Percentiles rank a stretch among this genome's conserved stretches.
Conservation (phyloP, 495 filamentous ascomycete species). For the Lasiosphaeriaceae sp. region DNA sequence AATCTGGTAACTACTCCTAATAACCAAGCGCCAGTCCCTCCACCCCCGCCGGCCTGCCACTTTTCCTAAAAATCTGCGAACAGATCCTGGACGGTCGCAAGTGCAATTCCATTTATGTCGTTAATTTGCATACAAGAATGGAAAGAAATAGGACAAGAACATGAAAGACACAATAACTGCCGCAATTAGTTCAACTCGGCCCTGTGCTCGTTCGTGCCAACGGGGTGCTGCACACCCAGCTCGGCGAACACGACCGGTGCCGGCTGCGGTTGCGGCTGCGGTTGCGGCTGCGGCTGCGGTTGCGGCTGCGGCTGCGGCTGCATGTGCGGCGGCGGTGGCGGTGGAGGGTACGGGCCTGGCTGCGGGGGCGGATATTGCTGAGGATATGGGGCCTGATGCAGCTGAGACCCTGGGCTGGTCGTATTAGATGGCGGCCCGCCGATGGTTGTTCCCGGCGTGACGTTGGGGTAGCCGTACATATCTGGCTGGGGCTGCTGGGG, state of each 20-base stretch:
- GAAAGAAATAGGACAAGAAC: too few species aligned
- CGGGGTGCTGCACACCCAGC: conserved; percentile 3
- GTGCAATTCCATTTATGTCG: too few species aligned
- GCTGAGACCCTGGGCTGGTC: neutral
- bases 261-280: neutral
- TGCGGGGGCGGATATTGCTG: neutral
- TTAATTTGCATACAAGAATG: too few species aligned
- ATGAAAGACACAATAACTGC: too few species aligned
- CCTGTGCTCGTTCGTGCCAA: conserved; percentile 1
- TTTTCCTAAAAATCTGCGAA: too few species aligned
- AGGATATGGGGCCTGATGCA: neutral
- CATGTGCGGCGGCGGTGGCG: neutral
- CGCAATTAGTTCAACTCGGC: conserved; percentile 1
- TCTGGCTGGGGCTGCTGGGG: too few species aligned
- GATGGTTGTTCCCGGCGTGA: too few species aligned
- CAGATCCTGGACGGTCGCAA: too few species aligned
- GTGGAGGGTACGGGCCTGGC: neutral
- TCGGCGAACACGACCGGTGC: neutral
- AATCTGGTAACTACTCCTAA: too few species aligned
- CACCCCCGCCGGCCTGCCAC: too few species aligned
- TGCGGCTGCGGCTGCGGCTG: neutral
- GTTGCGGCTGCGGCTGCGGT: neutral
- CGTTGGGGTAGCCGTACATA: too few species aligned
- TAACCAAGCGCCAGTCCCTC: too few species aligned
- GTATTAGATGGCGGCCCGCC: neutral